These are phyloP conservation scores for Aspergillus heteromorphus DNA, from an alignment of 495 filamentous ascomycete genomes.

Conservation along the genomic window DNA sequence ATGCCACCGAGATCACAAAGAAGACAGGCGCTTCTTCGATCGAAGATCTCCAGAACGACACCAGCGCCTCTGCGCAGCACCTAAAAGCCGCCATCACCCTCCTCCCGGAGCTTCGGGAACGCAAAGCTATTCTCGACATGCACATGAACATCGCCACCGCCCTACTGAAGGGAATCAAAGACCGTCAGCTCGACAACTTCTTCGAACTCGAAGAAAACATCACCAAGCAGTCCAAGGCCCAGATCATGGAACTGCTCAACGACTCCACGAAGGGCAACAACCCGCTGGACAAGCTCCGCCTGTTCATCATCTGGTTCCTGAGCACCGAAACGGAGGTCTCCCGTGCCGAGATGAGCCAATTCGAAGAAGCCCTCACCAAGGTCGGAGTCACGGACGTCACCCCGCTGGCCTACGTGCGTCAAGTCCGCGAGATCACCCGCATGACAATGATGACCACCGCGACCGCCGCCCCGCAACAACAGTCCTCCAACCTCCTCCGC, in stretches of 20 bases:
- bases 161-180: slow-evolving; percentile 82
- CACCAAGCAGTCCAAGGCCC: slow-evolving; percentile 83
- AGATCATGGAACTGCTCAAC: slow-evolving; percentile 83
- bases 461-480: slow-evolving; percentile 49
- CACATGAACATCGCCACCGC: slow-evolving; percentile 98
- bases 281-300: slow-evolving; percentile 78
- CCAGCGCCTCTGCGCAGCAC: slow-evolving; percentile 82
- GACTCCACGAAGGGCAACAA: slow-evolving; percentile 76
- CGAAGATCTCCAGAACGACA: slow-evolving; percentile 89
- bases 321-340: slow-evolving; percentile 88
- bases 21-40: slow-evolving; percentile 91
- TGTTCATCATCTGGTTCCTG: slow-evolving; percentile 97
- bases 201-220: slow-evolving; percentile 95
- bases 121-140: slow-evolving; percentile 90
- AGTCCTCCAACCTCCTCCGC: slow-evolving; percentile 72
- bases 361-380: slow-evolving; percentile 77
- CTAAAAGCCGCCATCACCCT: slow-evolving; percentile 92
- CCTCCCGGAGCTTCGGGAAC: slow-evolving; percentile 84
- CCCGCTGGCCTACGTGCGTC: slow-evolving; percentile 77
- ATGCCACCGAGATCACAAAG: slow-evolving; percentile 88
- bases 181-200: slow-evolving; percentile 90
- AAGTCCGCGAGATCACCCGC: slow-evolving; percentile 90
- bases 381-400: slow-evolving; percentile 66
- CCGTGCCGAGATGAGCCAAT: slow-evolving; percentile 74
- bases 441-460: slow-evolving; percentile 99